Evolutionary conservation across 2,329 filamentous ascomycete genomes (phyloP).

Genomic region (Claviceps humidiphila): DNA sequence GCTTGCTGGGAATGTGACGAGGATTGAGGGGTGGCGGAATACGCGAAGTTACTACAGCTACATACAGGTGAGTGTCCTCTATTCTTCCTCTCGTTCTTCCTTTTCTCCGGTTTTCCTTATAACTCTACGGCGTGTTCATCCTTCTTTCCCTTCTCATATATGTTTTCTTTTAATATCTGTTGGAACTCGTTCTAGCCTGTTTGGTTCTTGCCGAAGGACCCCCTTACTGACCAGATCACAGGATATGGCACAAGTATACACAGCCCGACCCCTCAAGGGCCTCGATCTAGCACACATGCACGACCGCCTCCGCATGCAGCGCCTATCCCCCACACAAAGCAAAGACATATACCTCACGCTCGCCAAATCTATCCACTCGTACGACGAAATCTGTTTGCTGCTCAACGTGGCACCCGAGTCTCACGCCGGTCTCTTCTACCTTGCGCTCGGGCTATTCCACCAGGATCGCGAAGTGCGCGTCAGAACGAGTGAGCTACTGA

Average conservation of each 20-base stretch:
- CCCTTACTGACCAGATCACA: constrained; percentile 15
- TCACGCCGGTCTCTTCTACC: constrained; percentile 79
- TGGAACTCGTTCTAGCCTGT: background rate
- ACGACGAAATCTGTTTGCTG: constrained; percentile 75
- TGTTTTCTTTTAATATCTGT: background rate
- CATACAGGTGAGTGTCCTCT: constrained; percentile 51
- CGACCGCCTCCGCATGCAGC: constrained; percentile 74
- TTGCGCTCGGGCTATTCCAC: constrained; percentile 85
- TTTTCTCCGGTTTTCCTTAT: no score
- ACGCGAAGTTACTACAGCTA: constrained; percentile 93
- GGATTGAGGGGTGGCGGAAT: constrained; percentile 94
- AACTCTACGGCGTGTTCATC: no score
- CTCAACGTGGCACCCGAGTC: constrained; percentile 73
- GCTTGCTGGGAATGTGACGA: constrained; percentile 77
- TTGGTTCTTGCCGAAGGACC: no score
- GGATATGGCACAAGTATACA: constrained; percentile 54
- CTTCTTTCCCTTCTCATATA: no score
- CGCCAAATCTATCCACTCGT: constrained; percentile 59
- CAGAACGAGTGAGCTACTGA: constrained; percentile 65
- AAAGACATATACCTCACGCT: constrained; percentile 79
- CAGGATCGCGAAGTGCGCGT: constrained; percentile 67
- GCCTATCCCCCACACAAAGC: constrained; percentile 61
- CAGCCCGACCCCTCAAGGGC: constrained; percentile 56
- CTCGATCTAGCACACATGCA: constrained; percentile 86
- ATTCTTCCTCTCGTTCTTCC: no score